Base-by-base conservation (phyloP, 805 yeast species). In the Wickerhamiella cacticola region DNA sequence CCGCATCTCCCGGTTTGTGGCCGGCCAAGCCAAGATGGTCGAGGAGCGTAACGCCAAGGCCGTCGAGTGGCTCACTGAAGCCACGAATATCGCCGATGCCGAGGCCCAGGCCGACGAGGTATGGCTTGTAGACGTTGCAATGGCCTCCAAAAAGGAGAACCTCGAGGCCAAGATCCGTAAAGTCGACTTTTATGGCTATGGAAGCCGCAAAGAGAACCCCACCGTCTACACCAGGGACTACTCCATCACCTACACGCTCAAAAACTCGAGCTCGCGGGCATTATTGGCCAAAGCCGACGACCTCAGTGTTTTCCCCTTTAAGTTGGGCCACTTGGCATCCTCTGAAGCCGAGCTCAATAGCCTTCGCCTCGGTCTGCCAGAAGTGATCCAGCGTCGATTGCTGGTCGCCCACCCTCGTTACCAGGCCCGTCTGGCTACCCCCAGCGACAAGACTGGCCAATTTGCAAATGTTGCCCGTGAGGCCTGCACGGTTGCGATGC, bases 1-100 rank as follows among this genome's bases (percentile, higher is more conserved):
- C 68, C 76, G 96, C 64, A 74, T 88, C 50, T 77, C 95, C 70
- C 77, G 97, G 61, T 92, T 89, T 59, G 75, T 92, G 60, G 94
- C 95, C 34, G 98, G 98, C 47, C 98, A 92, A 70, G 80, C 88
- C 50, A 94, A n/a, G n/a, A n/a, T 86, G 61, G 92, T 87, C 48
- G 89, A 88, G 33, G 98, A 89, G 68, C 75, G 79, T 60, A 95
- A 85, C 55, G 84, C 82, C 67, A 88, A 89, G 66, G 96, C 95
- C 61, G 94, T 88, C 4, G 59, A 54, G 15, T 68, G 72, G 73
- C 26, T 15, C 22, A 25, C 53, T 33, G 54, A 45, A n/a, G 59
- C 53, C 44, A 52, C 49, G 15, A 42, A 43, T 3, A 51, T 77
- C 9, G 83, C 84, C 59, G 85, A 85, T 40, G 83, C 86, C 56